Evolutionary conservation across 129 eudicot genomes (phyloP).

Genomic region (sunflower (Helianthus annuus)): HanXRQr2.0-SUNRISE NC_035433.2:75543585-75544084

Average conservation of each 20-base stretch:
- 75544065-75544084: too few relatives aligned
- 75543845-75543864: conserved; percentile 10
- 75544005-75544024: too few relatives aligned
- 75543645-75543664: not conserved
- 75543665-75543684: not conserved
- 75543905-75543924: not conserved
- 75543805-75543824: conserved; percentile 22
- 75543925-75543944: too few relatives aligned
- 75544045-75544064: too few relatives aligned
- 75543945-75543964: too few relatives aligned
- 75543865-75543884: not conserved
- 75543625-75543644: too few relatives aligned
- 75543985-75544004: too few relatives aligned
- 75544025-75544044: too few relatives aligned
- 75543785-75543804: conserved; percentile 24
- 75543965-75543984: too few relatives aligned
- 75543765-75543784: not conserved
- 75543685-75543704: not conserved
- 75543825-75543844: not conserved
- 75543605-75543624: too few relatives aligned
- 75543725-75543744: not conserved
- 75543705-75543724: not conserved
- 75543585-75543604: too few relatives aligned
- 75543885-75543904: not conserved
- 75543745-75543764: not conserved